Percentiles rank a stretch among this genome's conserved stretches.
These are phyloP conservation scores for Calamus simplicifolius DNA, from an alignment of 176 grass and related monocot species.

Conservation along the genomic window DNA sequence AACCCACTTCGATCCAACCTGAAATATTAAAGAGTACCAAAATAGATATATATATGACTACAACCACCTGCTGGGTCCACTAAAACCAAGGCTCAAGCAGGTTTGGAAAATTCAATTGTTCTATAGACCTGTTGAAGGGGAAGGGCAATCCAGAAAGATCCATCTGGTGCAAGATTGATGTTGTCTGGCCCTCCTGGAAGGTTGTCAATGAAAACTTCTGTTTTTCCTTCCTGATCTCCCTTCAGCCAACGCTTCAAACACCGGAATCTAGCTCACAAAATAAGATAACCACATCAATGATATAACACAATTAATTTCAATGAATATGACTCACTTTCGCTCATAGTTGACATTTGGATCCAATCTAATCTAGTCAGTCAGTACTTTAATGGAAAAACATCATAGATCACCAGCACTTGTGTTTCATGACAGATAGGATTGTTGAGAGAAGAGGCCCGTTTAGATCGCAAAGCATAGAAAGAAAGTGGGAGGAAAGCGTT, in stretches of 20 bases:
- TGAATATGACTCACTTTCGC: no score
- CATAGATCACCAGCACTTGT: no score
- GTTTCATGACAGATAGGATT: no score
- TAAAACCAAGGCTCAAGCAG: not conserved
- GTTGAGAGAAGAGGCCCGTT: no score
- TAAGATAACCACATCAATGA: not conserved
- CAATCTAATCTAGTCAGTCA: no score
- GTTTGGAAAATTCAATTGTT: not conserved
- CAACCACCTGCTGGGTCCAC: no score
- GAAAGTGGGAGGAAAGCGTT: no score
- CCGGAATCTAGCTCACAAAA: slow-evolving; percentile 30
- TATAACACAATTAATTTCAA: no score
- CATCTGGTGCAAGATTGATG: slow-evolving; percentile 55
- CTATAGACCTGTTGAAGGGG: slow-evolving; percentile 27
- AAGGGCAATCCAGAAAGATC: slow-evolving; percentile 66
- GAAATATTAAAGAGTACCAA: not conserved
- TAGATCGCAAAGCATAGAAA: no score
- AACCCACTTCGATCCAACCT: slow-evolving; percentile 24
- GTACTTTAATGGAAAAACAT: no score
- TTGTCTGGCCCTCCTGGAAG: slow-evolving; percentile 70
- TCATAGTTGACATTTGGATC: no score
- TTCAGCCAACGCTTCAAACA: slow-evolving; percentile 66
- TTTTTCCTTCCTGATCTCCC: slow-evolving; percentile 33
- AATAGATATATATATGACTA: not conserved
- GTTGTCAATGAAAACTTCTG: slow-evolving; percentile 54